These are phyloP conservation scores for Rhododendron henanense DNA, from an alignment of 148 eudicot species.

Conservation along the genomic window DNA sequence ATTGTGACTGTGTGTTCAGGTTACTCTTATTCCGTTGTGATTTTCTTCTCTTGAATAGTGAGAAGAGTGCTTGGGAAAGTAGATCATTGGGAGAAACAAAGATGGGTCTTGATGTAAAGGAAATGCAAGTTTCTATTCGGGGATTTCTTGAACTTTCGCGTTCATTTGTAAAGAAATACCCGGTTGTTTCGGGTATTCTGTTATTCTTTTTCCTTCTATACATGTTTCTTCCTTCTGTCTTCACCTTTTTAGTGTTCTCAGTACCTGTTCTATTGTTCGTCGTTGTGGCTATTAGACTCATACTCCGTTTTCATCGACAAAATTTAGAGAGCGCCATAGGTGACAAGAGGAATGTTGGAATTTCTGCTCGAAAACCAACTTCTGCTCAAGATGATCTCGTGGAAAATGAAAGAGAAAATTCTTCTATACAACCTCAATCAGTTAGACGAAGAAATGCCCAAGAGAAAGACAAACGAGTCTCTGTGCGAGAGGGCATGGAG, in stretches of 20 bases:
- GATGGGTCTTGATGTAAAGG: conserved; percentile 61
- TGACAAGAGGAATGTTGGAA: conserved; percentile 10
- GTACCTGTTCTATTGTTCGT: conserved; percentile 39
- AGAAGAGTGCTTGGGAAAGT: not conserved
- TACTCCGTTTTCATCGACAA: conserved; percentile 3
- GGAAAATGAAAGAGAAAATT: not conserved
- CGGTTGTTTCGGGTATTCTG: conserved; percentile 34
- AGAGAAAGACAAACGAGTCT: conserved; percentile 15
- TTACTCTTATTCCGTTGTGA: not conserved
- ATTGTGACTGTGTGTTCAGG: not conserved
- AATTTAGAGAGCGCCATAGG: conserved; percentile 17
- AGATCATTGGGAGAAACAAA: not conserved
- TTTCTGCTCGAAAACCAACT: conserved; percentile 10
- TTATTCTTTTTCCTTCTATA: conserved; percentile 44
- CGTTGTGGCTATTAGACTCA: conserved; percentile 29
- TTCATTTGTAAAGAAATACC: conserved; percentile 39
- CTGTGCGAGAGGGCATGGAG: not conserved
- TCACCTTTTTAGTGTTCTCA: conserved; percentile 46
- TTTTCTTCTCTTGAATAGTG: not conserved
- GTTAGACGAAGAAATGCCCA: conserved; percentile 29
- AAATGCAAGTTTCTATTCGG: conserved; percentile 34
- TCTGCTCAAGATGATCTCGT: not conserved
- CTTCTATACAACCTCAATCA: conserved; percentile 11
- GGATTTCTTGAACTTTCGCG: conserved; percentile 30
- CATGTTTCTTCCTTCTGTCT: conserved; percentile 44